phyloP scores from a whole-genome alignment of 176 grass and related monocot species.

The Puccinellia tenuiflora region DNA sequence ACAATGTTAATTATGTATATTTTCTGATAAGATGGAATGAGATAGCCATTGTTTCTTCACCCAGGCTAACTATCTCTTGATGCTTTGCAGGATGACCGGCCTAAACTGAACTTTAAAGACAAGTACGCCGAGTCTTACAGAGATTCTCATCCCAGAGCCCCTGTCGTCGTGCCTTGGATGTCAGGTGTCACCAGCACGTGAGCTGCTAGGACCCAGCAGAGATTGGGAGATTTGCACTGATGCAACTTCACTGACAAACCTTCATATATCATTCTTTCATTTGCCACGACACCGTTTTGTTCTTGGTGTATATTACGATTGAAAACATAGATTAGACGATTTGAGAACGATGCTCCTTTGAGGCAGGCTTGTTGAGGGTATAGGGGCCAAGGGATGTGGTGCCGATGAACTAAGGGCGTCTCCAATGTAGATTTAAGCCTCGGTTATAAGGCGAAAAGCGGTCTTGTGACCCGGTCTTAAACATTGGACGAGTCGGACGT shows the following conservation, averaged over 20 bases:
- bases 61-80: neutral
- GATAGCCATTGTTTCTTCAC: neutral
- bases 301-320: slow-evolving; percentile 28
- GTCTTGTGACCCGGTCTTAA: too few relatives aligned
- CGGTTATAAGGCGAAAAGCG: too few relatives aligned
- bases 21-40: neutral
- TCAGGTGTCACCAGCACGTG: slow-evolving; percentile 63
- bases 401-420: neutral
- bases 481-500: too few relatives aligned
- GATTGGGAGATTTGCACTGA: neutral
- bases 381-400: neutral
- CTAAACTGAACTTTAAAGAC: slow-evolving; percentile 71
- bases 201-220: neutral
- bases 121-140: slow-evolving; percentile 84
- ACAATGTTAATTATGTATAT: neutral
- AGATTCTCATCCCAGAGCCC: slow-evolving; percentile 70
- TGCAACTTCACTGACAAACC: slow-evolving; percentile 5
- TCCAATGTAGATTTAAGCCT: too few relatives aligned
- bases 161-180: slow-evolving; percentile 86
- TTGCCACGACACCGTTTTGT: slow-evolving; percentile 19
- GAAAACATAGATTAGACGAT: slow-evolving; percentile 44
- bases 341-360: slow-evolving; percentile 18
- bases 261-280: slow-evolving; percentile 12
- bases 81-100: slow-evolving; percentile 62
- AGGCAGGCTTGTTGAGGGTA: slow-evolving; percentile 9